phyloP scores from a whole-genome alignment of 768 basidiomycete species.

The Russula olivacea region DNA sequence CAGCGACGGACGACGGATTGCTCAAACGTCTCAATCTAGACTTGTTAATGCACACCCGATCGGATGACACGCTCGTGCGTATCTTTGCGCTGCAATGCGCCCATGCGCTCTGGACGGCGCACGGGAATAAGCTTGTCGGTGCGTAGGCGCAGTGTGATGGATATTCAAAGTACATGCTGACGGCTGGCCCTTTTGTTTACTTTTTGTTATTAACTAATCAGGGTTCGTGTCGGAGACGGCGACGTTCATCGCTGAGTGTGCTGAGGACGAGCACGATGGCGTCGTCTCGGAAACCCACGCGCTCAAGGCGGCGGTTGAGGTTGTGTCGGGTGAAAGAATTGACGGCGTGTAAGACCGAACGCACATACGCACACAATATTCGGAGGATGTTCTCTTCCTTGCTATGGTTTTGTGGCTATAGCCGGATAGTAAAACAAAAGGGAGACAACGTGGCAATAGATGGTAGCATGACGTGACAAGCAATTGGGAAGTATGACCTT shows the following conservation, averaged over 20 bases:
- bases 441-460: not conserved
- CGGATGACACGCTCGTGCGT: slow-evolving; percentile 67
- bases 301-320: slow-evolving; percentile 68
- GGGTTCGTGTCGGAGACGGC: slow-evolving; percentile 77
- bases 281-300: slow-evolving; percentile 66
- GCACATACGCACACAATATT: not conserved
- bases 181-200: not conserved
- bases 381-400: not conserved
- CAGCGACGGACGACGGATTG: slow-evolving; percentile 47
- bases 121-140: slow-evolving; percentile 74
- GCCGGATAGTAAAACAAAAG: not conserved
- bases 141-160: slow-evolving; percentile 26
- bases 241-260: slow-evolving; percentile 81
- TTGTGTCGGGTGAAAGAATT: slow-evolving; percentile 46
- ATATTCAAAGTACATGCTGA: not conserved
- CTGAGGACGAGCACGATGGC: slow-evolving; percentile 82
- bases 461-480: slow-evolving; percentile 16
- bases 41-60: slow-evolving; percentile 83
- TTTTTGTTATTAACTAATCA: slow-evolving; percentile 26
- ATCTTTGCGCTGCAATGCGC: slow-evolving; percentile 64
- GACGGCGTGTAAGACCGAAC: slow-evolving; percentile 4
- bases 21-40: slow-evolving; percentile 80
- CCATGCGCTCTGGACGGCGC: slow-evolving; percentile 67
- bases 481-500: slow-evolving; percentile 3
- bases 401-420: not conserved